These are phyloP conservation scores for Cenococcum geophilum DNA, from an alignment of 495 filamentous ascomycete species.

Conservation along the genomic window DNA sequence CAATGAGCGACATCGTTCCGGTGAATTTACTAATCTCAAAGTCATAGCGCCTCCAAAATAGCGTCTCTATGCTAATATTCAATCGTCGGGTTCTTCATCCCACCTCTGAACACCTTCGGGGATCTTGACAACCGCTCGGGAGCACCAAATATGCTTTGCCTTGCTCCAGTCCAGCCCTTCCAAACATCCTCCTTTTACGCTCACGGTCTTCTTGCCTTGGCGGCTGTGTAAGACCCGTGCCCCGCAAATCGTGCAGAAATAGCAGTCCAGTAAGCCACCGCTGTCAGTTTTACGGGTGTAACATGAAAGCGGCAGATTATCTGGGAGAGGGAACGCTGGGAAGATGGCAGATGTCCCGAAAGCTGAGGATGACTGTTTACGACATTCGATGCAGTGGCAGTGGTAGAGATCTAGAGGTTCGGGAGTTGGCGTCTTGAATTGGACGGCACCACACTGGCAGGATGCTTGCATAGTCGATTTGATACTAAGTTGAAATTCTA, in stretches of 20 bases:
- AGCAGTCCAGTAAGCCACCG: slow-evolving; percentile 16
- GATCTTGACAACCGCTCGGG: slow-evolving; percentile 17
- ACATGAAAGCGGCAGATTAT: background rate
- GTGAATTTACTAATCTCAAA: background rate
- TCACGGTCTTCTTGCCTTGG: slow-evolving; percentile 8
- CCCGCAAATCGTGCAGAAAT: slow-evolving; percentile 22
- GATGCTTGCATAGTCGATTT: slow-evolving; percentile 34
- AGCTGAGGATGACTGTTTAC: slow-evolving; percentile 58
- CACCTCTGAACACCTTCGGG: slow-evolving; percentile 17
- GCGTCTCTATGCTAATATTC: background rate
- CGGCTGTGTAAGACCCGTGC: slow-evolving; percentile 11
- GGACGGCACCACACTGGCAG: slow-evolving; percentile 56
- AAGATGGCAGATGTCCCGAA: slow-evolving; percentile 63
- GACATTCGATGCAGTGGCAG: slow-evolving; percentile 63
- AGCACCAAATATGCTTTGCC: slow-evolving; percentile 14
- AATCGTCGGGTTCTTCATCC: slow-evolving; percentile 5
- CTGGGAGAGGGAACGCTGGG: slow-evolving; percentile 35
- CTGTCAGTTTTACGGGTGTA: slow-evolving; percentile 12
- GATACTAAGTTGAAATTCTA: background rate
- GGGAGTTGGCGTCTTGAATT: slow-evolving; percentile 53
- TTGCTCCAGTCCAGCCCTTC: slow-evolving; percentile 22
- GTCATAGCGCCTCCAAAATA: background rate
- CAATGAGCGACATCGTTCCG: background rate
- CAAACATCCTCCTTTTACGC: slow-evolving; percentile 19
- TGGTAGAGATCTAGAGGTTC: slow-evolving; percentile 56